Percentiles rank a stretch among this genome's conserved stretches.
These are phyloP conservation scores for Cenchrus fungigraminus DNA, from an alignment of 176 grass and related monocot genomes.

Conservation along the genomic window DNA sequence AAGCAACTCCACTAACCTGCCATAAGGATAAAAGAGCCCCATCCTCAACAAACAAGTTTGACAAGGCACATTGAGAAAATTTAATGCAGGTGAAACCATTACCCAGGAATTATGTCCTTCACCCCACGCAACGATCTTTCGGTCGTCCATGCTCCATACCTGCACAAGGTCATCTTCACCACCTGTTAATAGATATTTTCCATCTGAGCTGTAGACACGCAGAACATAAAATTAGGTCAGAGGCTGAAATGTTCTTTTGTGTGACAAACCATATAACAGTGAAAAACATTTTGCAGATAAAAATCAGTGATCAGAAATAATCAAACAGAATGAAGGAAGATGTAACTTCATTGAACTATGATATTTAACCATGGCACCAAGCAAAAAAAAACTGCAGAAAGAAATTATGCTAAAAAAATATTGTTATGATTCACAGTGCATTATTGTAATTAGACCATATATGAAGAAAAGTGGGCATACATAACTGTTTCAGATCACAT, in stretches of 20 bases:
- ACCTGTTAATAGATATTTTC: slow-evolving; percentile 91
- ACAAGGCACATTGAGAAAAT: slow-evolving; percentile 21
- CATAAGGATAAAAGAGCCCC: slow-evolving; percentile 6
- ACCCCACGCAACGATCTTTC: slow-evolving; percentile 93
- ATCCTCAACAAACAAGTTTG: slow-evolving; percentile 23
- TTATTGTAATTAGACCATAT: not conserved
- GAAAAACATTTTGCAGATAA: slow-evolving; percentile 24
- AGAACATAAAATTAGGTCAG: slow-evolving; percentile 35
- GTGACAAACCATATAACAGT: slow-evolving; percentile 23
- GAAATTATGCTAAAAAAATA: not conserved
- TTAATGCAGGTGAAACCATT: slow-evolving; percentile 38
- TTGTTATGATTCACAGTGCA: not conserved
- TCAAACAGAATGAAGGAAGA: slow-evolving; percentile 28
- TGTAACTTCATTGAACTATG: not conserved
- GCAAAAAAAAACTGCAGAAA: not conserved
- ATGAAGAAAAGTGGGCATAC: not conserved
- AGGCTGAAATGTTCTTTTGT: slow-evolving; percentile 15
- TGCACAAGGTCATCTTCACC: slow-evolving; percentile 99
- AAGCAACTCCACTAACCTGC: slow-evolving; percentile 96
- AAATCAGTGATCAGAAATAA: not conserved
- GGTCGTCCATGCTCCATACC: slow-evolving; percentile 91
- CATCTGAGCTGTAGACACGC: slow-evolving; percentile 66
- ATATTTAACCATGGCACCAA: not conserved
- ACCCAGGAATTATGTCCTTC: slow-evolving; percentile 99
- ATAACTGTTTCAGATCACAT: not conserved